Conservation (phyloP, 2,329 filamentous ascomycete genomes). For the Tolypocladium pustulatum region DNA sequence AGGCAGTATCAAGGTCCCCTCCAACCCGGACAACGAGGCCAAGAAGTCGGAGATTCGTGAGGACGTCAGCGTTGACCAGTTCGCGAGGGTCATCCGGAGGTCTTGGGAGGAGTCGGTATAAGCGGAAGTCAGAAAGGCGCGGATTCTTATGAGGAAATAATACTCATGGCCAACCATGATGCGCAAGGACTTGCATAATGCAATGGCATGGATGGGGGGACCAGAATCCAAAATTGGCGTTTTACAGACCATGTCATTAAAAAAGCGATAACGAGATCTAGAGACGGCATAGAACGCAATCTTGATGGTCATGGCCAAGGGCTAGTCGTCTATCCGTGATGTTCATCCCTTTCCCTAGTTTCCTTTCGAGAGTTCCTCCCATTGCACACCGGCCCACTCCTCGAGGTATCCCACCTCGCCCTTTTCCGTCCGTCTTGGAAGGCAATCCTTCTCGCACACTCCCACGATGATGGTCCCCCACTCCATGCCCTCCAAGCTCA, state of each 20-base stretch:
- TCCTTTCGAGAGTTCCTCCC: slow-evolving; percentile 62
- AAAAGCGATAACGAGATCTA: slow-evolving; percentile 22
- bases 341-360: slow-evolving; percentile 15
- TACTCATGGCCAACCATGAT: slow-evolving; percentile 15
- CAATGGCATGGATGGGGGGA: slow-evolving; percentile 12
- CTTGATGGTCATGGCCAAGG: slow-evolving; percentile 6
- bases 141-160: neutral
- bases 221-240: slow-evolving; percentile 21
- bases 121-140: neutral
- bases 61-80: slow-evolving; percentile 86
- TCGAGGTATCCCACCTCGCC: slow-evolving; percentile 71
- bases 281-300: slow-evolving; percentile 17
- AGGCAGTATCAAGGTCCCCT: slow-evolving; percentile 62
- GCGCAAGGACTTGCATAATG: slow-evolving; percentile 17
- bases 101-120: slow-evolving; percentile 64
- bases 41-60: slow-evolving; percentile 92
- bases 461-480: slow-evolving; percentile 90
- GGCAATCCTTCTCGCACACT: slow-evolving; percentile 74
- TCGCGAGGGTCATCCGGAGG: slow-evolving; percentile 67
- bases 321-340: neutral
- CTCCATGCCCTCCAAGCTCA: slow-evolving; percentile 80
- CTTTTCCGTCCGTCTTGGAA: slow-evolving; percentile 42
- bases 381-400: slow-evolving; percentile 97
- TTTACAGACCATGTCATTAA: slow-evolving; percentile 25
- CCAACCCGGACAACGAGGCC: slow-evolving; percentile 96